Evolutionary conservation across 192 early-diverging fungal genomes (phyloP), one percentile per base, ranked within the genome.

Genomic region (Neocallimastix lanati): DNA sequence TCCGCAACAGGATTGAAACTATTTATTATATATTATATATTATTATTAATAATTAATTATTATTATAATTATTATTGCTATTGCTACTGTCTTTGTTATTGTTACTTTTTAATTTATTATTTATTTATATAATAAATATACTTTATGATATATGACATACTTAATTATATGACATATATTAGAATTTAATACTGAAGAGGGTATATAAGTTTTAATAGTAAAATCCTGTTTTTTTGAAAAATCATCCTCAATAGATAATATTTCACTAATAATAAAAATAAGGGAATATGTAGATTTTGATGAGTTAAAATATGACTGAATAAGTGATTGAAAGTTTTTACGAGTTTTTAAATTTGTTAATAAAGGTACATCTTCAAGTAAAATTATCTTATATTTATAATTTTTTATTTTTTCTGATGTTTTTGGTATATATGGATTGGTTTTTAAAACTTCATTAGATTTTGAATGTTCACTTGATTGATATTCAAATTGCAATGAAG

Each of bases 1-100:
- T 85, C 84, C n/a, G 91, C 91, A 30, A 91, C 87, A 0, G 90
- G 88, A 18, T 89, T 89, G 78, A 92, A 92, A 67, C 50, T 67
- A 67, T 25, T 50, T 21, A 21, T 50, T 50, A 21, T 33, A 33
- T 33, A 33, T 33, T 33, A 33, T 33, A 33, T 6, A 33, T 33
- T 33, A 33, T 33, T 33, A 33, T 33, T 33, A 33, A 6, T 33
- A 6, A 33, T 33, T 33, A 33, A 33, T 33, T 33, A 33, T 33
- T 33, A 33, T 33, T 33, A 33, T 33, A 6, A 33, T 33, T 33
- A 33, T 33, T 33, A 33, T 33, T 33, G 11, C 11, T 33, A 33
- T 33, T 33, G 11, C 11, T 33, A 33, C n/a, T n/a, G n/a, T n/a
- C n/a, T n/a, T 33, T 33, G 11, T 33, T 33, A 33, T 33, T 33